Percentiles rank a stretch among this genome's conserved stretches.
Conservation (phyloP, 192 early-diverging fungal genomes). For the Dimargaris cristalligena region DNA sequence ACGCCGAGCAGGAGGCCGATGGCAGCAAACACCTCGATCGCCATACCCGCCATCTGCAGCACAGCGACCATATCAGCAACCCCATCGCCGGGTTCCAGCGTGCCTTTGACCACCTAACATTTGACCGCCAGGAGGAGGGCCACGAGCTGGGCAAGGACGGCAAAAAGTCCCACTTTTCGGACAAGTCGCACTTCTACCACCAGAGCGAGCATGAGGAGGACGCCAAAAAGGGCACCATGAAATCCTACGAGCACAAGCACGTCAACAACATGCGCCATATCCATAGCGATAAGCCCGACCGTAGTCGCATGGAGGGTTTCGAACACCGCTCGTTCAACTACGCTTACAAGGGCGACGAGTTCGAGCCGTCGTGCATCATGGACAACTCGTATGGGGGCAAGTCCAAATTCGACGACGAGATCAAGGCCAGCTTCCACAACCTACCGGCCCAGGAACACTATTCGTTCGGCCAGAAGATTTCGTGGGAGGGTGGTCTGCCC, state of each 20-base stretch:
- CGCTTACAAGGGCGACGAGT: constrained; percentile 29
- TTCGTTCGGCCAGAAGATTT: constrained; percentile 30
- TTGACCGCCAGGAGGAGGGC: constrained; percentile 30
- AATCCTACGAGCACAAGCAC: constrained; percentile 36
- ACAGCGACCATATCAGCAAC: constrained; percentile 31
- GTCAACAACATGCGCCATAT: constrained; percentile 32
- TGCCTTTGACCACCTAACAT: constrained; percentile 29
- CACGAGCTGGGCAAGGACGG: constrained; percentile 27
- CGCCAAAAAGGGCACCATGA: constrained; percentile 26
- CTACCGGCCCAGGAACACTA: constrained; percentile 31
- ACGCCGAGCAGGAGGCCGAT: constrained; percentile 28
- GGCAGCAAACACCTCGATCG: constrained; percentile 22
- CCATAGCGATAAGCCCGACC: constrained; percentile 28
- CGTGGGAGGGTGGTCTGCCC: constrained; percentile 31
- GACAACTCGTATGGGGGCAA: constrained; percentile 28
- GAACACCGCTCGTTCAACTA: constrained; percentile 37
- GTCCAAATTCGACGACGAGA: constrained; percentile 32
- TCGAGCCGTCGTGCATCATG: constrained; percentile 32
- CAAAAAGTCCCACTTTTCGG: constrained; percentile 28
- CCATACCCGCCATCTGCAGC: constrained; percentile 29
- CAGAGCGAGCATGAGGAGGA: constrained; percentile 37
- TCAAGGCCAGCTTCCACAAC: constrained; percentile 34
- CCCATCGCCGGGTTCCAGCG: constrained; percentile 26
- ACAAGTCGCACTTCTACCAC: constrained; percentile 35
- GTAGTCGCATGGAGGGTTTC: constrained; percentile 29